Conservation (phyloP, 164 flowering plant species). For the Sedum album region DNA sequence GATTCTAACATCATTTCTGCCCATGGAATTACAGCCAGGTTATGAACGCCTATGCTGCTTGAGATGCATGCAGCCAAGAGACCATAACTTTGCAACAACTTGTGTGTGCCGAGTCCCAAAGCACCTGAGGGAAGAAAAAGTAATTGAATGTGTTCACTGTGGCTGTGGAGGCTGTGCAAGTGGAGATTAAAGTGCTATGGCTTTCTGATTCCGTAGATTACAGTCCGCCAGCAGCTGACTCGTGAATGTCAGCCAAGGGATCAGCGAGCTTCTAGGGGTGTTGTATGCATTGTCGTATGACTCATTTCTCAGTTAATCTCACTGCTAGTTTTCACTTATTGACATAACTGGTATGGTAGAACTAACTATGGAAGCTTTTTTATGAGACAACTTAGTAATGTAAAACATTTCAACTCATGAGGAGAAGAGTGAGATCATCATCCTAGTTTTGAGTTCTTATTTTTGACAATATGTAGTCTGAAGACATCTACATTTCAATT, state of each 20-base stretch:
- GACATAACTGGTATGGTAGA: not conserved
- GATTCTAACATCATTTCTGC: no score
- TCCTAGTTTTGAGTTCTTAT: not conserved
- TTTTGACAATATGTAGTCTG: not conserved
- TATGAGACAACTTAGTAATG: not conserved
- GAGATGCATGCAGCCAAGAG: no score
- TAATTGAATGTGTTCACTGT: constrained; percentile 86
- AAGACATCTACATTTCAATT: not conserved
- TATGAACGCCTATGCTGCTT: no score
- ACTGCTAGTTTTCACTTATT: not conserved
- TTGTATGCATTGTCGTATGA: not conserved
- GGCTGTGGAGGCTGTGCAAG: constrained; percentile 87
- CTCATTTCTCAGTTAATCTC: not conserved
- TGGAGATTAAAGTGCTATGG: constrained; percentile 39
- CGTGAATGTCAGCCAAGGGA: not conserved
- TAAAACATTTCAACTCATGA: not conserved
- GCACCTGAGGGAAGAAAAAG: constrained; percentile 78
- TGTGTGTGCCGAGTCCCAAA: no score
- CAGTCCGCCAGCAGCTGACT: no score
- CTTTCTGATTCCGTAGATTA: no score
- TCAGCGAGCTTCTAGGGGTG: not conserved
- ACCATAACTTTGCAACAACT: no score
- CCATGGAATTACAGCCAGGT: no score
- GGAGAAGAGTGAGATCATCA: not conserved
- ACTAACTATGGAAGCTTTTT: not conserved